Evolutionary conservation across 257 asterid species (phyloP).

Genomic region (Asclepias syriaca): DNA sequence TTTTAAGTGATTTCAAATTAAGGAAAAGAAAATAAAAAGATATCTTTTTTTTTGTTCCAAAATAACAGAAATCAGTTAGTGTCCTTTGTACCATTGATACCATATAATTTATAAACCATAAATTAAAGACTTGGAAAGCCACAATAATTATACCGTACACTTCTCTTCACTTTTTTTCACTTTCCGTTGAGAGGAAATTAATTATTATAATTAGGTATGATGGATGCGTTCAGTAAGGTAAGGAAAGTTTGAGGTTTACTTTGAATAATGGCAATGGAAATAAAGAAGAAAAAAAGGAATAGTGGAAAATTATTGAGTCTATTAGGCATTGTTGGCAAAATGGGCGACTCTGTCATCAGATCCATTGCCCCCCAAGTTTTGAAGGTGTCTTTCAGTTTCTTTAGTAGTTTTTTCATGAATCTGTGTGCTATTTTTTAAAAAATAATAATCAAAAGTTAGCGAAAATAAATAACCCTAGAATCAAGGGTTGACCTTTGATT

Average conservation of each 20-base stretch:
- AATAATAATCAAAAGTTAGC: too few species aligned
- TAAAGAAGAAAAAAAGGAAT: background rate
- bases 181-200: background rate
- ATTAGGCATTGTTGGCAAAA: conserved; percentile 12
- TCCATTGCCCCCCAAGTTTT: background rate
- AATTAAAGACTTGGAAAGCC: too few species aligned
- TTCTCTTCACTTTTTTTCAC: too few species aligned
- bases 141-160: too few species aligned
- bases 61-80: background rate
- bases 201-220: too few species aligned
- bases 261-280: background rate
- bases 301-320: background rate
- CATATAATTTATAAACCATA: too few species aligned
- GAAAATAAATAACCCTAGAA: background rate
- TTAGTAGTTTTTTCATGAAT: background rate
- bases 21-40: too few species aligned
- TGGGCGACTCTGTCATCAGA: background rate
- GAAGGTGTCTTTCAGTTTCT: background rate
- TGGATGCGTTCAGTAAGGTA: background rate
- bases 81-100: background rate
- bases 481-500: conserved; percentile 11
- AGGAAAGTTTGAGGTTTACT: background rate
- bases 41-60: background rate
- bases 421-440: conserved; percentile 1
- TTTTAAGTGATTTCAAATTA: conserved; percentile 8